These are phyloP conservation scores for Hordeum marinum DNA, from an alignment of 176 grass and related monocot genomes.

Conservation along the genomic window DNA sequence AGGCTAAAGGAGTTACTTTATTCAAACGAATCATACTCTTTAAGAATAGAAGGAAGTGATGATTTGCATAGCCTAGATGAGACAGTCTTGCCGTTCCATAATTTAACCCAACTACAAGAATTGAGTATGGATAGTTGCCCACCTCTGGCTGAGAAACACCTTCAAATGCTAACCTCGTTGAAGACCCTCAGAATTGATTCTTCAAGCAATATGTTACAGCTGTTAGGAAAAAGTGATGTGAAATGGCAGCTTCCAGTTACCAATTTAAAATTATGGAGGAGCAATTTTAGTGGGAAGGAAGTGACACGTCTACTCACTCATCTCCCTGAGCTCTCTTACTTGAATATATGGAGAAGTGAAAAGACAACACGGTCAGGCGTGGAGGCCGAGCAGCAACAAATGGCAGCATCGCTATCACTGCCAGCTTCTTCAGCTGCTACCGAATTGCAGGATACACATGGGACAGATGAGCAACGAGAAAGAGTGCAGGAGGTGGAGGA, in stretches of 20 bases:
- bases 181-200: fast-evolving
- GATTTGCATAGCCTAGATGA: background rate
- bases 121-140: background rate
- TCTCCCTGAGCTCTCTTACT: background rate
- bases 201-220: fast-evolving
- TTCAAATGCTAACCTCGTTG: background rate
- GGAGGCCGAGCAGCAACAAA: background rate
- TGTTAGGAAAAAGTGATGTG: background rate
- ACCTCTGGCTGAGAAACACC: background rate
- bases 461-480: no score
- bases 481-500: background rate
- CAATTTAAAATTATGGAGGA: fast-evolving
- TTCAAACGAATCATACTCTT: background rate
- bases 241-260: background rate
- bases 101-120: background rate
- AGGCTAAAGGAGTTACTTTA: fast-evolving
- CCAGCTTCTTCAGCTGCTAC: background rate
- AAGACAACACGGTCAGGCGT: background rate
- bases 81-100: background rate
- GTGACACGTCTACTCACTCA: background rate
- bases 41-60: background rate
- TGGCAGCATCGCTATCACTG: background rate
- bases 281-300: background rate
- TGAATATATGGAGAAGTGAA: fast-evolving
- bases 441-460: background rate